phyloP scores from a whole-genome alignment of 768 basidiomycete species.

The Lactifluus piperatus region DNA sequence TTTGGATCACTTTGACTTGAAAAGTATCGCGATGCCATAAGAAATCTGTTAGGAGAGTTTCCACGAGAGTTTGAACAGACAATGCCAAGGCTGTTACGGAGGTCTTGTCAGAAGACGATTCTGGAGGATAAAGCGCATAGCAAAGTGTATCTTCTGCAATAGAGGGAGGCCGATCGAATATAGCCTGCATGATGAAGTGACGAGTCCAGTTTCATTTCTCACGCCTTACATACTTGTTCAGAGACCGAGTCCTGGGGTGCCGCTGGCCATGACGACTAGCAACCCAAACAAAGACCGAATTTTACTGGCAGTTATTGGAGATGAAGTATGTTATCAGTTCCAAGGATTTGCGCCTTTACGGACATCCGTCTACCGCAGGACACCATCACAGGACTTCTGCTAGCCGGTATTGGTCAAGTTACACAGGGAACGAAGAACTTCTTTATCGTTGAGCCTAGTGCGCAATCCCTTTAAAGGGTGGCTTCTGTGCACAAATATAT shows the following conservation, averaged over 20 bases:
- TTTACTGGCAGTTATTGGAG: constrained; percentile 92
- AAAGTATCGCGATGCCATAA: constrained; percentile 84
- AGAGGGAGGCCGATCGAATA: constrained; percentile 66
- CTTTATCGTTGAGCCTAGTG: constrained; percentile 88
- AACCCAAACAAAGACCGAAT: constrained; percentile 69
- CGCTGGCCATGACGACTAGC: constrained; percentile 38
- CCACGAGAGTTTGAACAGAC: constrained; percentile 50
- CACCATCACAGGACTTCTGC: constrained; percentile 89
- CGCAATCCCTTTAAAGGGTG: not conserved
- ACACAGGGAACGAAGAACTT: constrained; percentile 95
- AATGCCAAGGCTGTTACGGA: constrained; percentile 59
- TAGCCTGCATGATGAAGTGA: constrained; percentile 20
- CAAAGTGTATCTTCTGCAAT: constrained; percentile 83
- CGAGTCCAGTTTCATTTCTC: not conserved
- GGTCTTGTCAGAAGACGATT: constrained; percentile 44
- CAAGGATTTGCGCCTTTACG: not conserved
- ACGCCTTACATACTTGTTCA: not conserved
- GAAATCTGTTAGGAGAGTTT: constrained; percentile 47
- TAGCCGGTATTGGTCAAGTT: constrained; percentile 92
- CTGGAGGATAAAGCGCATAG: constrained; percentile 61
- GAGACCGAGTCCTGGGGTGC: not conserved
- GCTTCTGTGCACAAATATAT: not conserved
- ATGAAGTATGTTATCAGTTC: constrained; percentile 56
- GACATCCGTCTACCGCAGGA: constrained; percentile 47
- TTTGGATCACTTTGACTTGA: constrained; percentile 56